Evolutionary conservation across 176 grass and related monocot genomes (phyloP).

Genomic region (Oryza officinalis): DNA sequence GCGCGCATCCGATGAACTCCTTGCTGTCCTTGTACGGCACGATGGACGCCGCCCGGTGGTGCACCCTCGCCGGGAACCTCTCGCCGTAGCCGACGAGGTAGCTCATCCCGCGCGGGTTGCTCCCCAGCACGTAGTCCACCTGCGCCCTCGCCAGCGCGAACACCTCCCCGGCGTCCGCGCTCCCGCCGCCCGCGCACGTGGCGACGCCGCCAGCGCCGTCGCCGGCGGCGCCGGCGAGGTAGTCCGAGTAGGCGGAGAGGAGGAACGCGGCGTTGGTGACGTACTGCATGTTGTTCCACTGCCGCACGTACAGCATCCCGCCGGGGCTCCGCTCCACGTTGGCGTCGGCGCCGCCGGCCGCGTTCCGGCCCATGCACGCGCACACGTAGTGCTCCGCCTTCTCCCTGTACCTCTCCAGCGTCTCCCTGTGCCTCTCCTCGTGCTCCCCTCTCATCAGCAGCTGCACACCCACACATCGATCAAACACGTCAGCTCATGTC

Average conservation of each 20-base stretch:
- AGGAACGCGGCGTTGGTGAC: constrained; percentile 67
- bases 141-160: constrained; percentile 44
- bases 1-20: constrained; percentile 59
- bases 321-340: constrained; percentile 61
- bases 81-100: constrained; percentile 81
- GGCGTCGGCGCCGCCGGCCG: not conserved
- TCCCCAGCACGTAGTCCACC: constrained; percentile 72
- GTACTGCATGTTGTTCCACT: constrained; percentile 95
- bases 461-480: not conserved
- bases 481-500: not conserved
- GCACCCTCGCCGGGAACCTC: constrained; percentile 54
- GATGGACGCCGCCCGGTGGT: constrained; percentile 70
- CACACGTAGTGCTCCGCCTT: constrained; percentile 78
- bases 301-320: constrained; percentile 63
- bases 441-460: constrained; percentile 47
- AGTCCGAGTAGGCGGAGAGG: constrained; percentile 58
- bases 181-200: constrained; percentile 10
- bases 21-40: constrained; percentile 61
- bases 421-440: constrained; percentile 21
- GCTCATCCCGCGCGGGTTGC: constrained; percentile 63
- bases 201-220: not conserved
- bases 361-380: constrained; percentile 48
- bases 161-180: constrained; percentile 28
- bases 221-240: constrained; percentile 20
- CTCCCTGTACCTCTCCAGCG: constrained; percentile 50